A percentile compares a stretch with the other conserved stretches of the same genome.
Evolutionary conservation across 148 eudicot species (phyloP).

Genomic region (Camellia lanceoleosa): DNA sequence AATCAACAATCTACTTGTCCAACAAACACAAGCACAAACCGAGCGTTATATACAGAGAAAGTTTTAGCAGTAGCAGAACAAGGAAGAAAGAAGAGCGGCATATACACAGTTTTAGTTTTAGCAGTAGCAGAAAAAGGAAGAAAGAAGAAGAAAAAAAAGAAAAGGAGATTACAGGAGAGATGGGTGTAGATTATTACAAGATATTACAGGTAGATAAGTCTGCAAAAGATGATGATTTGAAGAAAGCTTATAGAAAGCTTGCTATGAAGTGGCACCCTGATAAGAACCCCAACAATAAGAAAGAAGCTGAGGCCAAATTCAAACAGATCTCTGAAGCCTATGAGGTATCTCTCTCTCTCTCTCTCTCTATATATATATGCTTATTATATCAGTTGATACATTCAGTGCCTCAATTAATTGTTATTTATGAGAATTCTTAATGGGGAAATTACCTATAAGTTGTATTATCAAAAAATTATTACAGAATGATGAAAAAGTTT

Average conservation of each 20-base stretch:
- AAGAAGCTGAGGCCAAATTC: conserved; percentile 61
- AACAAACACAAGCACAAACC: too few species aligned
- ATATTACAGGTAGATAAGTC: conserved; percentile 38
- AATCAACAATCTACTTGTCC: neutral
- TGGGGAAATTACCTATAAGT: too few species aligned
- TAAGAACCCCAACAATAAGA: conserved; percentile 48
- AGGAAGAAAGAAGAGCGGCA: neutral
- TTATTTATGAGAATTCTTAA: neutral
- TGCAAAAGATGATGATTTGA: conserved; percentile 52
- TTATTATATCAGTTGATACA: neutral
- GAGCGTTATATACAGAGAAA: neutral
- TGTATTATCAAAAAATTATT: too few species aligned
- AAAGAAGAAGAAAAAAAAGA: conserved; percentile 4
- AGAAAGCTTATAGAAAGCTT: conserved; percentile 52
- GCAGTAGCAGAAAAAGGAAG: neutral
- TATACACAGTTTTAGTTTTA: neutral
- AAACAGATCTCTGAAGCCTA: conserved; percentile 60
- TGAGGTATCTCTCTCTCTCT: conserved; percentile 27
- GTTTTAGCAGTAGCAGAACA: neutral
- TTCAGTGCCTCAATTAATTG: neutral
- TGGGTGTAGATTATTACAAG: conserved; percentile 54
- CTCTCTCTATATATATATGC: neutral
- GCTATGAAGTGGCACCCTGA: conserved; percentile 62
- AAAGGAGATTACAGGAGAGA: conserved; percentile 5
- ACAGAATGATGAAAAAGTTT: too few species aligned